These are phyloP conservation scores for Lathyrus sativus DNA, from an alignment of 306 rosid genomes.

Conservation along the genomic window DNA sequence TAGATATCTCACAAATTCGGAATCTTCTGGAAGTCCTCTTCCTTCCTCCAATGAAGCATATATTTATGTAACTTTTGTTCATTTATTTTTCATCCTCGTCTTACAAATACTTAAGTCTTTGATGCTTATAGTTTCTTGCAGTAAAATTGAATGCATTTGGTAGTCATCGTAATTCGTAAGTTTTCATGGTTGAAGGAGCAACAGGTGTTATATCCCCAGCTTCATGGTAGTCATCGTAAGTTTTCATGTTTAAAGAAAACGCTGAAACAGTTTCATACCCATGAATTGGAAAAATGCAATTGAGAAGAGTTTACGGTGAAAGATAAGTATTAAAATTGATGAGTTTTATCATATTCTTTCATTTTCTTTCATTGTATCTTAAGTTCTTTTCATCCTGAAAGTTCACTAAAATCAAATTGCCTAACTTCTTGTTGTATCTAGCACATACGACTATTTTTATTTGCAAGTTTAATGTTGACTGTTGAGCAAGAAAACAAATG, in stretches of 20 bases:
- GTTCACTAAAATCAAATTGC: not conserved
- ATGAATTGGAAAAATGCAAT: not conserved
- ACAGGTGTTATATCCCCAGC: not conserved
- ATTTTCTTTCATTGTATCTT: constrained; percentile 4
- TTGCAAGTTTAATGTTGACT: not conserved
- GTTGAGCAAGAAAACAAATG: constrained; percentile 13
- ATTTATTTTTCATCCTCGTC: not conserved
- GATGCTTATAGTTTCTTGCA: not conserved
- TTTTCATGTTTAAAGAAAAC: not conserved
- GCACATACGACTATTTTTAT: not conserved
- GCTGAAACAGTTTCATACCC: not conserved
- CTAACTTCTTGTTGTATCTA: not conserved
- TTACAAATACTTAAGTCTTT: constrained; percentile 11
- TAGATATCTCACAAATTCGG: not conserved
- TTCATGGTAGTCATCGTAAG: not conserved
- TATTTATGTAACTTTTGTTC: not conserved
- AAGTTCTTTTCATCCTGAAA: constrained; percentile 9
- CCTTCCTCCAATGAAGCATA: not conserved
- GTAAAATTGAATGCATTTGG: not conserved
- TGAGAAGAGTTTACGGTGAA: not conserved
- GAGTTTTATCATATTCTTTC: not conserved
- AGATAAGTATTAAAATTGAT: no score
- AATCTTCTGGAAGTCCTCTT: not conserved
- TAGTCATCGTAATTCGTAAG: not conserved
- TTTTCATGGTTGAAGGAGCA: constrained; percentile 5